Evolutionary conservation across 441 rosid genomes (phyloP), one percentile per base, ranked within the genome.

Genomic region (Aleurites moluccanus): DNA sequence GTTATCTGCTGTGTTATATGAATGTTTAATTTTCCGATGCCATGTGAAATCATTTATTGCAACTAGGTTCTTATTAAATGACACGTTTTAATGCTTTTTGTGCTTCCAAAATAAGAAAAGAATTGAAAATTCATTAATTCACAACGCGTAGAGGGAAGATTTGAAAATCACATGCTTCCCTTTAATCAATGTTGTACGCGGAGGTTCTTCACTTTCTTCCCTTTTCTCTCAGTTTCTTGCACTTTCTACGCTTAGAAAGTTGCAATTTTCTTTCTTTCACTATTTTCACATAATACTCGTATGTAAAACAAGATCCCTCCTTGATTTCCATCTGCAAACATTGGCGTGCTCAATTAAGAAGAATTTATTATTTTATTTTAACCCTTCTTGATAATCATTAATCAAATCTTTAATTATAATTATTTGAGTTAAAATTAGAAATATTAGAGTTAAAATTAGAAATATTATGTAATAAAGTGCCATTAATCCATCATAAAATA

Each of bases 191-290:
- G 64, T 1, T 23, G 2, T 27, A 13, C 64, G 64, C 59, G 76
- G 52, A 42, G 70, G 63, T 72, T 40, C 47, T 67, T 78, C 82
- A 67, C 84, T 21, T 53, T 53, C 1, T 15, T 6, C n/a, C 5
- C 0, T n/a, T 53, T 53, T 53, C 27, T 53, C 25, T n/a, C 8
- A 67, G 21, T 68, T 69, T 53, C 67, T 28, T 55, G 45, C 61
- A 30, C n/a, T 60, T 70, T 74, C 69, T 57, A 25, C 64, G 1
- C 15, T 42, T 55, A n/a, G 61, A 67, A 62, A 77, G 42, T n/a
- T 55, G 52, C 52, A 57, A 3, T 33, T 20, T 35, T 30, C 47
- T 44, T 3, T 44, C 47, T 35, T 21, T 23, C 15, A 30, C 10
- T 21, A 55, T 52, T n/a, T 33, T 42, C 15, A 38, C 72, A 3